A percentile compares a stretch with the other conserved stretches of the same genome.
These are phyloP conservation scores for Prunus mira DNA, from an alignment of 306 rosid species.

Conservation along the genomic window DNA sequence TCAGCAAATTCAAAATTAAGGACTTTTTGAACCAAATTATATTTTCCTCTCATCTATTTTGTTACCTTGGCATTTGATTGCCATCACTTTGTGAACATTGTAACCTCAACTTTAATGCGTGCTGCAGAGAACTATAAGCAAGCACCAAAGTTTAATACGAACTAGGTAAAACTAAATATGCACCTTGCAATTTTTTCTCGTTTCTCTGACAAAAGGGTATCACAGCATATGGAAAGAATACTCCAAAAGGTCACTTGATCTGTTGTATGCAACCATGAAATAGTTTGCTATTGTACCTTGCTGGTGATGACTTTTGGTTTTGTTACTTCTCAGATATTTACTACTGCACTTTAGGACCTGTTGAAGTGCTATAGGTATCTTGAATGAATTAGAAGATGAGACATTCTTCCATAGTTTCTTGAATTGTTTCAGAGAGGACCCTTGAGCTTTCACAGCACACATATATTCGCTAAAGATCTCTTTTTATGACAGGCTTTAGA, in stretches of 20 bases:
- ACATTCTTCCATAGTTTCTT: not conserved
- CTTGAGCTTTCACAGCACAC: not conserved
- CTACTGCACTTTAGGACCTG: not conserved
- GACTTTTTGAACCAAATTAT: too few species aligned
- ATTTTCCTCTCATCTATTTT: too few species aligned
- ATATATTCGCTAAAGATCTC: constrained; percentile 12
- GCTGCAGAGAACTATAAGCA: not conserved
- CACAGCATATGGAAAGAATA: not conserved
- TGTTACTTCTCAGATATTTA: not conserved
- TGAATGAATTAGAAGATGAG: constrained; percentile 4
- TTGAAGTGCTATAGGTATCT: not conserved
- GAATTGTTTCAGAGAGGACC: not conserved
- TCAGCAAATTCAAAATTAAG: too few species aligned
- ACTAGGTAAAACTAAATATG: not conserved
- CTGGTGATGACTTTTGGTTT: not conserved
- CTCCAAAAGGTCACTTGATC: not conserved
- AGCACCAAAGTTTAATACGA: not conserved
- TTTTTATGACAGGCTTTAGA: constrained; percentile 41
- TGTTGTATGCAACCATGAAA: not conserved
- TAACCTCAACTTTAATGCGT: not conserved
- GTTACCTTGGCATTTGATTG: too few species aligned
- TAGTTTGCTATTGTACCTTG: not conserved
- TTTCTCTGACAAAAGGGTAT: not conserved
- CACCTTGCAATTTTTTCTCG: too few species aligned
- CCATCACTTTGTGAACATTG: too few species aligned